Percentiles rank a stretch among this genome's conserved stretches.
These are phyloP conservation scores for Pythium phragmiticola DNA, from an alignment of 352 stramenopile genomes.

Conservation along the genomic window DNA sequence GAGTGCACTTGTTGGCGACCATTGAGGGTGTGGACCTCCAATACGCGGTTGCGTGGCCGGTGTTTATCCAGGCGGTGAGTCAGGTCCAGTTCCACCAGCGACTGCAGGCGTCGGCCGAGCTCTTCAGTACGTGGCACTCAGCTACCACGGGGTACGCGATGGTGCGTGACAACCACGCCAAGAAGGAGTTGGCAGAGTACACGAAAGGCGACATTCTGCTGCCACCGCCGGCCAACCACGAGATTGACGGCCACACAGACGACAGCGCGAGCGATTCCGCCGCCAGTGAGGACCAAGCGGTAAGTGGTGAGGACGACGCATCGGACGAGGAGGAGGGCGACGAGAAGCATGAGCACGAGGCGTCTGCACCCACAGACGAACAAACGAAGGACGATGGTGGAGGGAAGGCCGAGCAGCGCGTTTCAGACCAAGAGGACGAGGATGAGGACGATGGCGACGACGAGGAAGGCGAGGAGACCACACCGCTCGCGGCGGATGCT, in stretches of 20 bases:
- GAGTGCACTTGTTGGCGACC: slow-evolving; percentile 52
- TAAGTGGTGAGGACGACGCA: slow-evolving; percentile 23
- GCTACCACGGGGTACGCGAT: slow-evolving; percentile 54
- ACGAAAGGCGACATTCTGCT: slow-evolving; percentile 51
- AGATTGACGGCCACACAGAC: slow-evolving; percentile 79
- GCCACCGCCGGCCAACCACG: slow-evolving; percentile 48
- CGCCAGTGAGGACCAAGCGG: slow-evolving; percentile 47
- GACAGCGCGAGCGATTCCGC: slow-evolving; percentile 72
- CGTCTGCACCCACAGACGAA: neutral
- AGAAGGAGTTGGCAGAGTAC: slow-evolving; percentile 35
- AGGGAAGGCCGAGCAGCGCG: neutral
- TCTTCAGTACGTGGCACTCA: slow-evolving; percentile 41
- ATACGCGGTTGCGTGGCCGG: slow-evolving; percentile 45
- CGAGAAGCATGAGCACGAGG: slow-evolving; percentile 11
- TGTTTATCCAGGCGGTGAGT: slow-evolving; percentile 52
- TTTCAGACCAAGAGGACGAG: slow-evolving; percentile 11
- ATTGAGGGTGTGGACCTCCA: slow-evolving; percentile 59
- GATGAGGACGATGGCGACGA: slow-evolving; percentile 18
- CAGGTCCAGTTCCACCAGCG: slow-evolving; percentile 48
- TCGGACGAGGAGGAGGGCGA: slow-evolving; percentile 17
- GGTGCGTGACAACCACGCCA: slow-evolving; percentile 32
- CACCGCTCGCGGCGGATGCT: slow-evolving; percentile 8
- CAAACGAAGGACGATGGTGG: slow-evolving; percentile 7
- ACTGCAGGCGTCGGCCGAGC: slow-evolving; percentile 21
- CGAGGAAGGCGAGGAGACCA: slow-evolving; percentile 20